These are phyloP conservation scores for Russula lepida DNA, from an alignment of 768 basidiomycete genomes.

Conservation along the genomic window DNA sequence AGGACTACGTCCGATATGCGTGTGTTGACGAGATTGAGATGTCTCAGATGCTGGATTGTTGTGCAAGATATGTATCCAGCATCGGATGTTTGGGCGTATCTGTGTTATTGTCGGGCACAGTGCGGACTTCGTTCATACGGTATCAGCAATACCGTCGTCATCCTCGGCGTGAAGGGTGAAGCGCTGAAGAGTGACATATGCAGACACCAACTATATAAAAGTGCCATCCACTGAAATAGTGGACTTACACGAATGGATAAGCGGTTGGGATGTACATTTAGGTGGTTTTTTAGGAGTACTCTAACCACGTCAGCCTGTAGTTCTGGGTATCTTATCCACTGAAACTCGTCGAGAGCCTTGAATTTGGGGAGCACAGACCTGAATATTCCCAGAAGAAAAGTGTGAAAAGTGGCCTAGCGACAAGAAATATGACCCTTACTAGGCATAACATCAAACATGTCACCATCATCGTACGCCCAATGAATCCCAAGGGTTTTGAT, in stretches of 20 bases:
- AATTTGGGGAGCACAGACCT: constrained; percentile 56
- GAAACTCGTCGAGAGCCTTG: constrained; percentile 51
- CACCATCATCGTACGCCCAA: constrained; percentile 63
- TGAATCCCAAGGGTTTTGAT: constrained; percentile 55
- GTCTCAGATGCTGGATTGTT: constrained; percentile 58
- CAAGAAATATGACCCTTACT: constrained; percentile 47
- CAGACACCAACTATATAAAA: constrained; percentile 65
- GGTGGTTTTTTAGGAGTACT: constrained; percentile 44
- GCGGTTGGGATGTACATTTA: constrained; percentile 36
- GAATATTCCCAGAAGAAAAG: constrained; percentile 45
- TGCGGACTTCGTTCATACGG: constrained; percentile 61
- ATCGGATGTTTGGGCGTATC: constrained; percentile 50
- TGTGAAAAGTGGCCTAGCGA: constrained; percentile 50
- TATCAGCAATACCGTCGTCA: constrained; percentile 61
- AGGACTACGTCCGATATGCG: constrained; percentile 57
- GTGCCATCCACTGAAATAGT: constrained; percentile 49
- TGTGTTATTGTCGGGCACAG: constrained; percentile 53
- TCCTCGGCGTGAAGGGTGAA: constrained; percentile 65
- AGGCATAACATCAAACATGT: constrained; percentile 54
- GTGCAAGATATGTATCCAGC: constrained; percentile 59
- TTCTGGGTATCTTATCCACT: constrained; percentile 74
- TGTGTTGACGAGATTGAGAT: constrained; percentile 63
- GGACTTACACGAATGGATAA: background rate
- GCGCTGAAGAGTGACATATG: constrained; percentile 49
- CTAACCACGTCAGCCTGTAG: constrained; percentile 60